These are phyloP conservation scores for Phytophthora tentaculata DNA, from an alignment of 352 stramenopile species.

Conservation along the genomic window DNA sequence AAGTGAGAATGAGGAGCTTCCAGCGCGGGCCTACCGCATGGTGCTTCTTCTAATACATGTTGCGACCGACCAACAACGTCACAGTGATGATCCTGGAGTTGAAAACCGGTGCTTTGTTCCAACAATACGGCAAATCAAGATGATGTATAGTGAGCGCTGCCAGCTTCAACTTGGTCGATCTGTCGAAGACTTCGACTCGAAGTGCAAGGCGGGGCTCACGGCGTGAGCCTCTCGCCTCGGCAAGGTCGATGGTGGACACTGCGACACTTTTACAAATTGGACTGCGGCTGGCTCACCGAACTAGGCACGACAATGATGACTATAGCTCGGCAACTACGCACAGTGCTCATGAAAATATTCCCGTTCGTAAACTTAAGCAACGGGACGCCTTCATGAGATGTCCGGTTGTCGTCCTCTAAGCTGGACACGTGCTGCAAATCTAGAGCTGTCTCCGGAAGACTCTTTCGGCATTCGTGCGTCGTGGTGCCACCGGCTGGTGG, in stretches of 20 bases:
- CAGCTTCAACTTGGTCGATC: slow-evolving; percentile 29
- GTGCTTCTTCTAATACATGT: neutral
- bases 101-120: slow-evolving; percentile 6
- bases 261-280: too few relatives aligned
- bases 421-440: slow-evolving; percentile 29
- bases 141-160: too few relatives aligned
- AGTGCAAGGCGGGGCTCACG: neutral
- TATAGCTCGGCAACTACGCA: slow-evolving; percentile 1
- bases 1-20: slow-evolving; percentile 42
- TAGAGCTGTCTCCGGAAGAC: neutral
- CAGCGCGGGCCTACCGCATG: slow-evolving; percentile 13
- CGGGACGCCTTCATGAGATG: neutral
- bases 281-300: slow-evolving; percentile 7
- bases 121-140: neutral
- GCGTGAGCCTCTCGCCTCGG: neutral
- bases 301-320: neutral
- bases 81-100: slow-evolving; percentile 8
- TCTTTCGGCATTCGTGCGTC: slow-evolving; percentile 14
- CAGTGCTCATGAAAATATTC: neutral
- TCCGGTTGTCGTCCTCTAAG: slow-evolving; percentile 23
- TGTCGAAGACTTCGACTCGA: too few relatives aligned
- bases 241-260: slow-evolving; percentile 14
- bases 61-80: slow-evolving; percentile 21
- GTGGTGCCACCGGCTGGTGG: slow-evolving; percentile 26
- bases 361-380: slow-evolving; percentile 1